These are phyloP conservation scores for Syzygium grande DNA, from an alignment of 345 rosid species.

Conservation along the genomic window DNA sequence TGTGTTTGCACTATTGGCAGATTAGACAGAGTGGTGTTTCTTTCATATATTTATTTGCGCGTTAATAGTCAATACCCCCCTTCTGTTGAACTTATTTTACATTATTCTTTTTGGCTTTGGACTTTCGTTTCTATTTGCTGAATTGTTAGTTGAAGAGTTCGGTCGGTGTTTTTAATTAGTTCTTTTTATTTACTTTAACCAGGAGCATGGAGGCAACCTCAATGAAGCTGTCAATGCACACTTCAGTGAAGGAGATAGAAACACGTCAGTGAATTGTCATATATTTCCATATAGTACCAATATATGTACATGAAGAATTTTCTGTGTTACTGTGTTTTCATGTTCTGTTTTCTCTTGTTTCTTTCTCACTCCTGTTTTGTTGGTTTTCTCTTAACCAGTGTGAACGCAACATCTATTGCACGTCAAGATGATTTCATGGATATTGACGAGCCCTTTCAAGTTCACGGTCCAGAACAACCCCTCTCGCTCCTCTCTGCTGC, in stretches of 20 bases:
- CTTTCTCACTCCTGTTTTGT: background rate
- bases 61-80: background rate
- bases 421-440: conserved; percentile 69
- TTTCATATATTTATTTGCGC: background rate
- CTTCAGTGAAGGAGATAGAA: conserved; percentile 81
- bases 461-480: conserved; percentile 24
- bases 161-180: conserved; percentile 1
- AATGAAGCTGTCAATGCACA: conserved; percentile 92
- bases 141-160: background rate
- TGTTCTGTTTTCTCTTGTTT: background rate
- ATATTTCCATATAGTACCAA: background rate
- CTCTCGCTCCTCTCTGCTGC: conserved; percentile 25
- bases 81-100: background rate
- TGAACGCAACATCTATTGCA: conserved; percentile 20
- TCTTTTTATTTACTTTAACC: conserved; percentile 10
- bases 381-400: background rate
- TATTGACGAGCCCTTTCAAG: conserved; percentile 63
- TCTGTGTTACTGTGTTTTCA: background rate
- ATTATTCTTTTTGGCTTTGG: background rate
- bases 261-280: conserved; percentile 22
- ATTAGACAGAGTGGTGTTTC: background rate
- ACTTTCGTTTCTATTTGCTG: background rate
- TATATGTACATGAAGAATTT: background rate
- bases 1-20: background rate
- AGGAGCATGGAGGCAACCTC: conserved; percentile 92